Evolutionary conservation across 2,329 filamentous ascomycete genomes (phyloP).

Genomic region (Magnaporthiopsis rhizophila): DNA sequence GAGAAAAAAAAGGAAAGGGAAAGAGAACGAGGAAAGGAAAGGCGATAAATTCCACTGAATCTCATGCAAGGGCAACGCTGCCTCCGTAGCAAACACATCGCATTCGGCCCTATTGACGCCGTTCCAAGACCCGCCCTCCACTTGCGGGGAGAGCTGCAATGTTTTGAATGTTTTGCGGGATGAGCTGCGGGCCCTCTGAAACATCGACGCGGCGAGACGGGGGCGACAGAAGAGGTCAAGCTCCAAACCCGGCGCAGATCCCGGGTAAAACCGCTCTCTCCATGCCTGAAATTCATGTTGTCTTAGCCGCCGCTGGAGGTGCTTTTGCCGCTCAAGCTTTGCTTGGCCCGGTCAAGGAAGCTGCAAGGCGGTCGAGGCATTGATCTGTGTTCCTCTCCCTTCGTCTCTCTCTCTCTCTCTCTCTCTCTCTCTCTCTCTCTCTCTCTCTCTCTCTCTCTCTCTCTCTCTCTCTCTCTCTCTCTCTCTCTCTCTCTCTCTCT

Average conservation of each 20-base stretch:
- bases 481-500: no score
- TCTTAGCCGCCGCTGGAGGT: not conserved
- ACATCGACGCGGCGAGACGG: not conserved
- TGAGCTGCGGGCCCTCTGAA: not conserved
- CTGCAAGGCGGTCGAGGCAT: not conserved
- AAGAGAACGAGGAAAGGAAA: no score
- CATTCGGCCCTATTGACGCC: not conserved
- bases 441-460: no score
- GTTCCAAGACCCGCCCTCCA: not conserved
- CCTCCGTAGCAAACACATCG: not conserved
- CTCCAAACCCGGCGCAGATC: slow-evolving; percentile 5
- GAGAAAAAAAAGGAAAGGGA: no score
- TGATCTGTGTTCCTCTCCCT: no score
- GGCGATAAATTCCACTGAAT: not conserved
- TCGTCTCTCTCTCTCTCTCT: no score
- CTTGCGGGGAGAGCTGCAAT: not conserved
- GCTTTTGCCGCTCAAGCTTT: slow-evolving; percentile 4
- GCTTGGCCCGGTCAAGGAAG: not conserved
- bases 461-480: no score
- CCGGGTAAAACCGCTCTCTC: slow-evolving; percentile 5
- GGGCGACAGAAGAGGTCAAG: not conserved
- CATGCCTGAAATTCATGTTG: not conserved
- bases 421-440: no score
- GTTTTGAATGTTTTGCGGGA: not conserved
- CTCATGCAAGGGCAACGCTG: not conserved